Percentiles rank a stretch among this genome's conserved stretches.
phyloP scores from a whole-genome alignment of 2,329 filamentous ascomycete species.

The Cryphonectria radicalis region DNA sequence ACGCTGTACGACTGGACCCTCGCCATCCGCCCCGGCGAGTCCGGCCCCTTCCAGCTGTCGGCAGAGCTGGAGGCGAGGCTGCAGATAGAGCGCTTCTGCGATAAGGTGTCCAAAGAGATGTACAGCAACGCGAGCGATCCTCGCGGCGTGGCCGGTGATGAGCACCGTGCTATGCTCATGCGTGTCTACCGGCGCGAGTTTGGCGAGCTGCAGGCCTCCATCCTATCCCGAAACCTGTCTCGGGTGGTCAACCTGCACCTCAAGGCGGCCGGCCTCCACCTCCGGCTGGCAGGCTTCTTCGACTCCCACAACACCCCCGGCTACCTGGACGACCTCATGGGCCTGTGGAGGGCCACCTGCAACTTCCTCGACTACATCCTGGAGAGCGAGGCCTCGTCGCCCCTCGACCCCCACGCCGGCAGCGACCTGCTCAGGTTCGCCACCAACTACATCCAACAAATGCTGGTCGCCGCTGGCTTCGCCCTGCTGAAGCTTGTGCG shows the following conservation, averaged over 20 bases:
- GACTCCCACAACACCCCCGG: slow-evolving; percentile 73
- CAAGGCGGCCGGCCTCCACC: slow-evolving; percentile 73
- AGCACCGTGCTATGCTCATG: slow-evolving; percentile 69
- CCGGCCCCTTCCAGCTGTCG: slow-evolving; percentile 61
- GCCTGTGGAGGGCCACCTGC: slow-evolving; percentile 73
- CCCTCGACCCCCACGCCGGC: slow-evolving; percentile 49
- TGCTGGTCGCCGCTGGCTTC: slow-evolving; percentile 81
- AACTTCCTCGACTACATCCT: slow-evolving; percentile 70
- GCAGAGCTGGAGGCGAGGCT: slow-evolving; percentile 69
- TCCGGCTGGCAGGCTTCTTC: slow-evolving; percentile 80
- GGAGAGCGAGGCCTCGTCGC: slow-evolving; percentile 50
- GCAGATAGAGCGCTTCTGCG: slow-evolving; percentile 74
- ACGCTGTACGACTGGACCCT: slow-evolving; percentile 78
- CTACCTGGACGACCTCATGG: slow-evolving; percentile 75
- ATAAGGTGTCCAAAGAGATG: slow-evolving; percentile 79
- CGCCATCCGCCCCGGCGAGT: slow-evolving; percentile 62
- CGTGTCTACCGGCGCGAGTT: slow-evolving; percentile 69
- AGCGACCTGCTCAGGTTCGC: slow-evolving; percentile 67
- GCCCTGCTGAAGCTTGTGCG: slow-evolving; percentile 78
- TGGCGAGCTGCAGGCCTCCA: slow-evolving; percentile 64
- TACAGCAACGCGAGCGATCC: slow-evolving; percentile 78
- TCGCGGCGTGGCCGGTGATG: slow-evolving; percentile 68
- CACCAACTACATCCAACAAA: slow-evolving; percentile 80
- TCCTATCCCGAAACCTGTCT: slow-evolving; percentile 62
- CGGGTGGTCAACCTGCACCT: slow-evolving; percentile 68